phyloP scores from a whole-genome alignment of 768 basidiomycete genomes.

The Cyclocybe cylindracea region DNA sequence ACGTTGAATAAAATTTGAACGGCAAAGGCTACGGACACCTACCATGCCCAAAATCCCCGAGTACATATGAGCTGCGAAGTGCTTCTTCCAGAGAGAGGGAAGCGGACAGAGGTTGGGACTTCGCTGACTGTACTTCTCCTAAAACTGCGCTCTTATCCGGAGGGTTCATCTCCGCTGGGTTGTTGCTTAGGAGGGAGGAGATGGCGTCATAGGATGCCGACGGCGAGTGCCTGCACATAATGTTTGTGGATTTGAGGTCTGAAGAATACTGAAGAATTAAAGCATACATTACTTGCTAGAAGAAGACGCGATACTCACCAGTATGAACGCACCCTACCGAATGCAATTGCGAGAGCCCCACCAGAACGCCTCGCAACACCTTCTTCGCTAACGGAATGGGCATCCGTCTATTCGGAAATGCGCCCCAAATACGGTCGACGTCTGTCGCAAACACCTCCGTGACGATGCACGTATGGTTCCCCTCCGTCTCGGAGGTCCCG shows the following conservation, averaged over 20 bases:
- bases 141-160: too few relatives aligned
- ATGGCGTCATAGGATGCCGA: constrained; percentile 19
- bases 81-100: constrained; percentile 18
- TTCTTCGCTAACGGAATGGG: constrained; percentile 25
- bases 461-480: constrained; percentile 28
- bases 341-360: constrained; percentile 22
- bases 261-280: constrained; percentile 9
- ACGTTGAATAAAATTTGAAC: not conserved
- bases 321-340: constrained; percentile 24
- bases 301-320: constrained; percentile 26
- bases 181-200: too few relatives aligned
- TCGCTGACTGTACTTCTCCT: constrained; percentile 18
- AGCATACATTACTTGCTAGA: constrained; percentile 19
- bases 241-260: constrained; percentile 12
- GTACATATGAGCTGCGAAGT: constrained; percentile 18
- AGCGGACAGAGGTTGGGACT: constrained; percentile 27
- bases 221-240: constrained; percentile 18
- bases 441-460: constrained; percentile 23
- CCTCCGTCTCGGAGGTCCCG: constrained; percentile 18
- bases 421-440: constrained; percentile 2
- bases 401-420: constrained; percentile 6
- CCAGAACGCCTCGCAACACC: constrained; percentile 25
- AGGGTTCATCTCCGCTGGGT: too few relatives aligned
- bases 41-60: constrained; percentile 30
- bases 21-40: not conserved